Evolutionary conservation across 257 asterid species (phyloP), one percentile per base, ranked within the genome.

Genomic region (Solanum chiquidenum): DNA sequence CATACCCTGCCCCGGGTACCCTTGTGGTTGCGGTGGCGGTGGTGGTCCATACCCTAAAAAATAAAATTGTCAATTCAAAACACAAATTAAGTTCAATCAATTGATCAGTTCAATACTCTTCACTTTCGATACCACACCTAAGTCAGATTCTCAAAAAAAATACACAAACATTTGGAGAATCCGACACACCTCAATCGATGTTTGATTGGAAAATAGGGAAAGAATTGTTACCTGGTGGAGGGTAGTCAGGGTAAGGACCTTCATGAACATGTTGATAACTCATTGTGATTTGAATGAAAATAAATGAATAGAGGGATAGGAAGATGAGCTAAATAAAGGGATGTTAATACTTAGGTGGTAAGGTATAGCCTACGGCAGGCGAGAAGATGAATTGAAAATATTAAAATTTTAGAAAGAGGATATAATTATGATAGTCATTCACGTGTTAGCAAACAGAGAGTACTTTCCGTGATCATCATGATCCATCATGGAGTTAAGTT

Each of bases 221-320:
- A n/a, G n/a, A n/a, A n/a, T 37, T 58, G 33, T 23, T 27, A 77
- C 92, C 92, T 89, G 92, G 90, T 13, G 93, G 89, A 83, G 90
- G 87, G 85, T 91, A 29, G 38, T 69, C 10, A 69, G 37, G 9
- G 10, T 71, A 79, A n/a, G 91, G 88, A 14, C 90, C 91, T 31
- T 91, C 88, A 62, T 91, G 91, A 37, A 84, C 86, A 82, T 89
- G 93, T 52, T 91, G 90, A 64, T 88, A 88, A 79, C 93, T 91
- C 93, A 91, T 90, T 20, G 71, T 58, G 23, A 9, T 37, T n/a
- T 76, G 60, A 76, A 25, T 76, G n/a, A 12, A 40, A 76, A n/a
- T n/a, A 58, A 76, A 40, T 21, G 18, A 46, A n/a, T 11, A 2
- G 52, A 2, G 83, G 52, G 0, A 4, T 3, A 14, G 9, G 34